Percentiles rank a stretch among this genome's conserved stretches.
Conservation (phyloP, 441 rosid genomes). For the Arabidopsis lyrata region DNA sequence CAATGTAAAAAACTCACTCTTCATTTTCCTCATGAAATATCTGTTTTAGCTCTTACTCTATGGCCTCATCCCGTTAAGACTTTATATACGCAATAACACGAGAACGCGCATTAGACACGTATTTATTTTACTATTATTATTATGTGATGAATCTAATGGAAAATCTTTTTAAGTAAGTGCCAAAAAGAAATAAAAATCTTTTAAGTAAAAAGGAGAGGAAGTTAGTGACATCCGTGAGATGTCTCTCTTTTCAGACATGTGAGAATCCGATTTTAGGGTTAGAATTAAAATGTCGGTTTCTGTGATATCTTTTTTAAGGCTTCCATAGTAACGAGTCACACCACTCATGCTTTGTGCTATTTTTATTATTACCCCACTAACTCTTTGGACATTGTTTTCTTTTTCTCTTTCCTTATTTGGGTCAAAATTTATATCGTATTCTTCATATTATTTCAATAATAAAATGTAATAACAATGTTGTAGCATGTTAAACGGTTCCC, state of each 20-base stretch:
- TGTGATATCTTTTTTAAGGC: conserved; percentile 33
- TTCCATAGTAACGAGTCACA: conserved; percentile 27
- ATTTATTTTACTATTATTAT: conserved; percentile 7
- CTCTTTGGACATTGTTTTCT: conserved; percentile 19
- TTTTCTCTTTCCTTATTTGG: conserved; percentile 6
- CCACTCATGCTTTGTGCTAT: conserved; percentile 38
- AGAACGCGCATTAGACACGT: conserved; percentile 38
- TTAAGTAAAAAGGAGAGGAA: not conserved
- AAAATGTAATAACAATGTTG: not conserved
- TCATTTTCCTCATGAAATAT: conserved; percentile 35
- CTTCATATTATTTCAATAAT: not conserved
- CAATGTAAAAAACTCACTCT: conserved; percentile 26
- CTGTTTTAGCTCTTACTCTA: not conserved
- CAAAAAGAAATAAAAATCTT: not conserved
- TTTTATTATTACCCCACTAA: conserved; percentile 36
- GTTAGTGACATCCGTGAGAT: conserved; percentile 45
- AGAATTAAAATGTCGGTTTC: conserved; percentile 42
- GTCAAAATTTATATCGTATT: conserved; percentile 12
- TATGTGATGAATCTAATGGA: conserved; percentile 33
- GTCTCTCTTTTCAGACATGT: conserved; percentile 40
- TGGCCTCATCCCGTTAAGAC: conserved; percentile 32
- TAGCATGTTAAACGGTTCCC: conserved; percentile 2
- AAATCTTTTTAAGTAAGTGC: not conserved
- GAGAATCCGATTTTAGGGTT: conserved; percentile 42
- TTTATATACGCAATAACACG: conserved; percentile 34